Evolutionary conservation across 176 grass and related monocot genomes (phyloP).

Genomic region (Typha latifolia): DNA sequence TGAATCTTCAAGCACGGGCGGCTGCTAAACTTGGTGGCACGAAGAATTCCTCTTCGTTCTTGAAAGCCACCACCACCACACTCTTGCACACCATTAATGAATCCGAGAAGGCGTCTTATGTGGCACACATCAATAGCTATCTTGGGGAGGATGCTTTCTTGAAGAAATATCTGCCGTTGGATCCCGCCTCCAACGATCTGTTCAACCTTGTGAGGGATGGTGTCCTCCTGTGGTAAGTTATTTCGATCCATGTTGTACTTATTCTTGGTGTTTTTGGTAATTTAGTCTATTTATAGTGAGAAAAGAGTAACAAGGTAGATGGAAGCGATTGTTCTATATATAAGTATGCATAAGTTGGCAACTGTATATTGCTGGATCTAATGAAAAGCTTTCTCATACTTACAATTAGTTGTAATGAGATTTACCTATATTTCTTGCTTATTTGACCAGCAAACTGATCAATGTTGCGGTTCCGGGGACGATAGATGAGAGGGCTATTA

Average conservation of each 20-base stretch:
- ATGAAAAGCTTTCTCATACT: not conserved
- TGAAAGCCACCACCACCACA: conserved; percentile 82
- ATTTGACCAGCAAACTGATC: conserved; percentile 74
- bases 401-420: not conserved
- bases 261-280: not conserved
- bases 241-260: not conserved
- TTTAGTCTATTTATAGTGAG: no score
- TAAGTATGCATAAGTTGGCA: not conserved
- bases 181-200: conserved; percentile 61
- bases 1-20: conserved; percentile 57
- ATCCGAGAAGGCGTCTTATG: conserved; percentile 87
- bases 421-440: conserved; percentile 26
- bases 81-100: conserved; percentile 88
- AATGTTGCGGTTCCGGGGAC: conserved; percentile 93
- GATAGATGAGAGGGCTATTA: conserved; percentile 98
- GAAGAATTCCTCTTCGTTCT: conserved; percentile 75
- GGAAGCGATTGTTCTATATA: no score
- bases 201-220: conserved; percentile 81
- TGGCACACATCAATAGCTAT: conserved; percentile 90
- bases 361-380: not conserved
- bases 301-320: no score
- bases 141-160: conserved; percentile 74
- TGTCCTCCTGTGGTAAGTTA: conserved; percentile 81
- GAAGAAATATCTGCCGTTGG: conserved; percentile 86
- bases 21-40: conserved; percentile 33